These are phyloP conservation scores for Hanseniaspora valbyensis DNA, from an alignment of 805 yeast genomes.

Conservation along the genomic window DNA sequence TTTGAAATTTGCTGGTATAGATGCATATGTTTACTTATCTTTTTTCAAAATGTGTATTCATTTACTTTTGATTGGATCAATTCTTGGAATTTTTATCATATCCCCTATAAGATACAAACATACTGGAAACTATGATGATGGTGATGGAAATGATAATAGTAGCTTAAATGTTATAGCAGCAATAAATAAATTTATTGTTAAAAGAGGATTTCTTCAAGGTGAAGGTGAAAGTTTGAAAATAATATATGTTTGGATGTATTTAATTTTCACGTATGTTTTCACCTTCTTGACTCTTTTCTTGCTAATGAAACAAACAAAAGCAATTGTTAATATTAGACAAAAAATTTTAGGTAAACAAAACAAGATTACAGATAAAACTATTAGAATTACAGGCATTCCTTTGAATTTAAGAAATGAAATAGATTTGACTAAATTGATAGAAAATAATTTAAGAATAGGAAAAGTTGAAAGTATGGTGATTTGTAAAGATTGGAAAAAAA, in stretches of 20 bases:
- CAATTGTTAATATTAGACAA: constrained; percentile 71
- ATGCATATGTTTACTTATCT: constrained; percentile 83
- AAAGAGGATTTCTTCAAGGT: constrained; percentile 28
- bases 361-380: constrained; percentile 83
- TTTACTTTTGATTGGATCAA: constrained; percentile 49
- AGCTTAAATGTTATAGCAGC: constrained; percentile 7
- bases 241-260: constrained; percentile 65
- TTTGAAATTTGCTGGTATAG: constrained; percentile 82
- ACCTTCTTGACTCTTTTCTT: constrained; percentile 53
- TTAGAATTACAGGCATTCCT: constrained; percentile 80
- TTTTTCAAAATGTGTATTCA: constrained; percentile 83
- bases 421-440: constrained; percentile 64
- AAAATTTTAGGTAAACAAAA: constrained; percentile 72
- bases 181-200: constrained; percentile 20
- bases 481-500: constrained; percentile 74
- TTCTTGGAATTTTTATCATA: constrained; percentile 62
- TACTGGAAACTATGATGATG: constrained; percentile 68
- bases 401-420: constrained; percentile 61
- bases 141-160: constrained; percentile 37
- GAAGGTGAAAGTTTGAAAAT: constrained; percentile 34
- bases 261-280: constrained; percentile 75
- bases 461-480: constrained; percentile 65
- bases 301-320: constrained; percentile 57
- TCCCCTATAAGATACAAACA: constrained; percentile 76
- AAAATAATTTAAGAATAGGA: constrained; percentile 59